Conservation (phyloP, 345 rosid genomes). For the Theobroma cacao region DNA sequence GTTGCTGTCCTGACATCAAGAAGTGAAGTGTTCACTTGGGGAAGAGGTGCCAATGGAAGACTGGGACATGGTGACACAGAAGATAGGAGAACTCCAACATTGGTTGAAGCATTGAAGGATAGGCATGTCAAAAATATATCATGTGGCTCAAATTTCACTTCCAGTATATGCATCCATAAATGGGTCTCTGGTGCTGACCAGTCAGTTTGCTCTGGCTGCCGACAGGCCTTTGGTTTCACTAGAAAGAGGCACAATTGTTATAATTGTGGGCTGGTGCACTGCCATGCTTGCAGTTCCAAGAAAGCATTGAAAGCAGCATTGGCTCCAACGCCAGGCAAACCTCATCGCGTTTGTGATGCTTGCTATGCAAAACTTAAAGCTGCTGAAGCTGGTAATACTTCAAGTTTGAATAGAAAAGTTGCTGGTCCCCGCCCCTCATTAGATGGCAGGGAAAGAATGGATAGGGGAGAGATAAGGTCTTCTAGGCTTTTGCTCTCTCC, state of each 20-base stretch:
- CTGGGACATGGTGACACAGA: slow-evolving; percentile 88
- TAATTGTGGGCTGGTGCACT: slow-evolving; percentile 88
- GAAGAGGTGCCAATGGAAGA: slow-evolving; percentile 85
- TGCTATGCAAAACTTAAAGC: slow-evolving; percentile 85
- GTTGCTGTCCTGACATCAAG: slow-evolving; percentile 82
- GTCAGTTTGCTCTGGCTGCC: slow-evolving; percentile 87
- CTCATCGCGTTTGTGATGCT: slow-evolving; percentile 93
- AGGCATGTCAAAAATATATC: slow-evolving; percentile 86
- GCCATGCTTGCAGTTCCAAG: slow-evolving; percentile 95
- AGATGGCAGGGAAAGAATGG: slow-evolving; percentile 52
- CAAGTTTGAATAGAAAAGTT: slow-evolving; percentile 36
- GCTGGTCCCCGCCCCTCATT: slow-evolving; percentile 40
- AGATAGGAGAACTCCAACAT: slow-evolving; percentile 66
- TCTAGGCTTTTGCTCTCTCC: slow-evolving; percentile 63
- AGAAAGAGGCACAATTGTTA: slow-evolving; percentile 95
- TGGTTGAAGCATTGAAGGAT: slow-evolving; percentile 81
- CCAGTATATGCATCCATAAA: slow-evolving; percentile 89
- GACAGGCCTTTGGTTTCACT: slow-evolving; percentile 93
- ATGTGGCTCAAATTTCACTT: slow-evolving; percentile 90
- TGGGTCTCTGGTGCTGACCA: slow-evolving; percentile 97
- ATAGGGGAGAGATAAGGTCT: slow-evolving; percentile 42
- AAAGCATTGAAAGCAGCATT: slow-evolving; percentile 92
- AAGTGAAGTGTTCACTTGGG: slow-evolving; percentile 97
- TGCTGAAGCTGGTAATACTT: slow-evolving; percentile 49
- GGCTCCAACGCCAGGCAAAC: slow-evolving; percentile 98